A percentile compares a stretch with the other conserved stretches of the same genome.
These are phyloP conservation scores for Ciborinia camelliae DNA, from an alignment of 2,329 filamentous ascomycete genomes.

Conservation along the genomic window DNA sequence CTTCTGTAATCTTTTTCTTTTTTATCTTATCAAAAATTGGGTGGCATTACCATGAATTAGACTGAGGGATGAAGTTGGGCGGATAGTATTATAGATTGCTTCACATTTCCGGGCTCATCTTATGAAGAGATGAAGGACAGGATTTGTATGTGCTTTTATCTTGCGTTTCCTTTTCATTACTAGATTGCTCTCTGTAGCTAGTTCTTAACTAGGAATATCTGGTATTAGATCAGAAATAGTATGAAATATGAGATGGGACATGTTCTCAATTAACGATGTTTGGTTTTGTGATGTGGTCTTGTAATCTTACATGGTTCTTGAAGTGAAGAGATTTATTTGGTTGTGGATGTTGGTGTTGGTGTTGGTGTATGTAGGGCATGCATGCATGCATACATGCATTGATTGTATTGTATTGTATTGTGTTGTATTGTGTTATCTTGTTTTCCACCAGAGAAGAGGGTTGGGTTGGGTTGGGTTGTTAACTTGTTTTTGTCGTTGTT, in stretches of 20 bases:
- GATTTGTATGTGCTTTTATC: slow-evolving; percentile 16
- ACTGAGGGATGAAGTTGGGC: slow-evolving; percentile 4
- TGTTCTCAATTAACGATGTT: neutral
- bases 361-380: too few species aligned
- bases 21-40: slow-evolving; percentile 28
- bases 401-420: too few species aligned
- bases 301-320: neutral
- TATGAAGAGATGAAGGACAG: slow-evolving; percentile 6
- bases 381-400: too few species aligned
- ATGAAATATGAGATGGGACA: slow-evolving; percentile 11
- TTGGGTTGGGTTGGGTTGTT: too few species aligned
- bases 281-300: too few species aligned
- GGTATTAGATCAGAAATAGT: slow-evolving; percentile 8
- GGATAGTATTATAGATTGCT: slow-evolving; percentile 22
- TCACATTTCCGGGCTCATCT: slow-evolving; percentile 1
- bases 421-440: too few species aligned
- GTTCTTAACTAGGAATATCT: slow-evolving; percentile 10
- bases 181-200: slow-evolving; percentile 15
- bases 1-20: slow-evolving; percentile 30
- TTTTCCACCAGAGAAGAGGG: too few species aligned
- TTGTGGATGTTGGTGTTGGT: too few species aligned
- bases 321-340: too few species aligned
- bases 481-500: too few species aligned
- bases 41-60: slow-evolving; percentile 17
- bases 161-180: neutral